Evolutionary conservation across 208 protist species (phyloP).

Genomic region (Trypanosoma melophagium): DNA sequence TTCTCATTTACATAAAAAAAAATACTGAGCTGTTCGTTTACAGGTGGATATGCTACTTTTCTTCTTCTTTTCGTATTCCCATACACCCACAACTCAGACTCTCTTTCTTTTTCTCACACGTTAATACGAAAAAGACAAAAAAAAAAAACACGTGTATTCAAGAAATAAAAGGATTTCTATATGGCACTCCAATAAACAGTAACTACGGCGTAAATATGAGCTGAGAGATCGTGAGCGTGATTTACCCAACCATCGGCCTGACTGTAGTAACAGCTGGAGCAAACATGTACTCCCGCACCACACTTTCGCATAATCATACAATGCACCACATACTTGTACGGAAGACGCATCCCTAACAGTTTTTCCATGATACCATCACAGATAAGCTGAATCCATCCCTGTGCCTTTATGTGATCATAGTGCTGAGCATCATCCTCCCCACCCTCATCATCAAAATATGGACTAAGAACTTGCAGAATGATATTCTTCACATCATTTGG

Average conservation of each 20-base stretch:
- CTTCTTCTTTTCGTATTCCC: too few relatives aligned
- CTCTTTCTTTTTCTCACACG: too few relatives aligned
- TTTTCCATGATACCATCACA: slow-evolving; percentile 85
- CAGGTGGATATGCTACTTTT: too few relatives aligned
- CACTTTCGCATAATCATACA: slow-evolving; percentile 83
- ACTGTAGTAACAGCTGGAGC: slow-evolving; percentile 80
- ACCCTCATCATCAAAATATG: slow-evolving; percentile 84
- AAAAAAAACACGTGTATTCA: background rate
- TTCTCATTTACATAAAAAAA: too few relatives aligned
- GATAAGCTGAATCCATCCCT: slow-evolving; percentile 78
- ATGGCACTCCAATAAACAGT: slow-evolving; percentile 87
- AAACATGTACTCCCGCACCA: slow-evolving; percentile 83
- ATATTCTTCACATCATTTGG: slow-evolving; percentile 89
- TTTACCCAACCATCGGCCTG: slow-evolving; percentile 80
- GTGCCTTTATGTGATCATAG: slow-evolving; percentile 77
- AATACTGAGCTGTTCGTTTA: too few relatives aligned
- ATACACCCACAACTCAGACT: too few relatives aligned
- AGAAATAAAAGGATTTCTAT: slow-evolving; percentile 24
- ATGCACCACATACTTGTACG: slow-evolving; percentile 87
- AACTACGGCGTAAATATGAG: slow-evolving; percentile 78
- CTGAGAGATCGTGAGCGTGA: slow-evolving; percentile 84
- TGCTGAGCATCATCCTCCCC: slow-evolving; percentile 62
- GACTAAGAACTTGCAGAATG: slow-evolving; percentile 76
- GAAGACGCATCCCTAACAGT: slow-evolving; percentile 68
- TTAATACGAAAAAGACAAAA: too few relatives aligned